Evolutionary conservation across 306 rosid species (phyloP).

Genomic region (Canavalia gladiata): DNA sequence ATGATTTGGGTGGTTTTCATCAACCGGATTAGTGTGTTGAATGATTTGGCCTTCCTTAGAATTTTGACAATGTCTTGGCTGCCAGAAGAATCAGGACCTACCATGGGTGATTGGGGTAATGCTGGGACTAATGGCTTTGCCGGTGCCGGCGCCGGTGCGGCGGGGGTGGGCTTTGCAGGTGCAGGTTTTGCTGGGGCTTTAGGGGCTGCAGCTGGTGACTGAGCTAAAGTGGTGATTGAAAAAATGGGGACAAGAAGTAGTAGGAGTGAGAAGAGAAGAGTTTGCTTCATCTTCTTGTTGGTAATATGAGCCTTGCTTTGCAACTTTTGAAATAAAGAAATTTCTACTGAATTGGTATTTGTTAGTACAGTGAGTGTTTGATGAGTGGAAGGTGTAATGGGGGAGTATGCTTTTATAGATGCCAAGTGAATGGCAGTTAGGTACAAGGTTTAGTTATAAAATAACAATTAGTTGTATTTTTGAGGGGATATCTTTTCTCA

Average conservation of each 20-base stretch:
- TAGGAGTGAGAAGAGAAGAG: constrained; percentile 47
- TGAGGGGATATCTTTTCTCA: constrained; percentile 39
- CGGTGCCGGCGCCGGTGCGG: constrained; percentile 48
- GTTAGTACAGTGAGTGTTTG: constrained; percentile 35
- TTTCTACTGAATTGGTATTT: neutral
- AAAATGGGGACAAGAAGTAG: constrained; percentile 31
- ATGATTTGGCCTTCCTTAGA: constrained; percentile 65
- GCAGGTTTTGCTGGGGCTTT: constrained; percentile 53
- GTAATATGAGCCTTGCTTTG: neutral
- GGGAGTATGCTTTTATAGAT: constrained; percentile 47
- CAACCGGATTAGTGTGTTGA: constrained; percentile 63
- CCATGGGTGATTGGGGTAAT: constrained; percentile 47
- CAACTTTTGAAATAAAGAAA: neutral
- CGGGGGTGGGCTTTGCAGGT: constrained; percentile 39
- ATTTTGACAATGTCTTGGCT: constrained; percentile 63
- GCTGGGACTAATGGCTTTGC: constrained; percentile 55
- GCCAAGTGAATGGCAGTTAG: constrained; percentile 40
- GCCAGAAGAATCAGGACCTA: constrained; percentile 44
- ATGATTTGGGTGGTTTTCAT: constrained; percentile 68
- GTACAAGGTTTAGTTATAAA: constrained; percentile 49
- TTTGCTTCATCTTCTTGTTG: constrained; percentile 45
- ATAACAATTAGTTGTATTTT: constrained; percentile 24
- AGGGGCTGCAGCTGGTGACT: constrained; percentile 61
- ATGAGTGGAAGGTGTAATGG: constrained; percentile 32
- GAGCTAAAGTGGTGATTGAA: constrained; percentile 49